phyloP scores from a whole-genome alignment of 192 early-diverging fungal species.

The Backusella macrospora region DNA sequence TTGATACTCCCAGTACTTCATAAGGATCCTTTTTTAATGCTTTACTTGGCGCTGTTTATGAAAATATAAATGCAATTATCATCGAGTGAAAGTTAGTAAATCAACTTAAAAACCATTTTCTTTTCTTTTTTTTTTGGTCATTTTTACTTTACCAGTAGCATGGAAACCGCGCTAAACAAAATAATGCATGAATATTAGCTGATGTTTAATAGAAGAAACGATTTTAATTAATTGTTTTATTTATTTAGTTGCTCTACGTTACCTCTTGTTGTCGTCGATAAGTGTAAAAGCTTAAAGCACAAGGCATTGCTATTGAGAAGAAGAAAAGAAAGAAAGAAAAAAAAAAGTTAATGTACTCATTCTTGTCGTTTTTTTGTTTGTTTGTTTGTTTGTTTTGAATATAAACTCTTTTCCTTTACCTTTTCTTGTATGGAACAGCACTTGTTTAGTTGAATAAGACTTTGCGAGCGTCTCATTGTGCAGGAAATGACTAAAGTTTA shows the following conservation, averaged over 20 bases:
- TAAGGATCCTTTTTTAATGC: conserved; percentile 77
- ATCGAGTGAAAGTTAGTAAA: too few relatives aligned
- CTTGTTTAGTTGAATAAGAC: neutral
- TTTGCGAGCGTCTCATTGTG: neutral
- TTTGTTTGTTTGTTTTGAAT: too few relatives aligned
- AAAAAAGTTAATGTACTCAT: neutral
- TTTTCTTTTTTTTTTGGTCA: neutral
- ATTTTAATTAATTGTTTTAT: neutral
- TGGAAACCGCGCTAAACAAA: conserved; percentile 14
- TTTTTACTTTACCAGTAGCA: conserved; percentile 13
- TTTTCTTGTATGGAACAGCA: neutral
- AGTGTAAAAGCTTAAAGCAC: neutral
- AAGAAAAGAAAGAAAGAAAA: too few relatives aligned
- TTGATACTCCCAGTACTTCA: conserved; percentile 78
- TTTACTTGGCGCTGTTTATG: neutral
- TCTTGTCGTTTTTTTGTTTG: neutral
- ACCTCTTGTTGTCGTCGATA: neutral
- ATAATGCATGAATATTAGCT: neutral
- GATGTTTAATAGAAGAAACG: neutral
- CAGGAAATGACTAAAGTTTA: neutral
- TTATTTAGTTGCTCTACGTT: neutral
- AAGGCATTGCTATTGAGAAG: neutral
- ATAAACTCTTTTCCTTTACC: neutral
- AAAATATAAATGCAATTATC: neutral
- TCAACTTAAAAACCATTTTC: too few relatives aligned